Conservation (phyloP, 192 early-diverging fungal genomes). For the Hyaloraphidium curvatum region DNA sequence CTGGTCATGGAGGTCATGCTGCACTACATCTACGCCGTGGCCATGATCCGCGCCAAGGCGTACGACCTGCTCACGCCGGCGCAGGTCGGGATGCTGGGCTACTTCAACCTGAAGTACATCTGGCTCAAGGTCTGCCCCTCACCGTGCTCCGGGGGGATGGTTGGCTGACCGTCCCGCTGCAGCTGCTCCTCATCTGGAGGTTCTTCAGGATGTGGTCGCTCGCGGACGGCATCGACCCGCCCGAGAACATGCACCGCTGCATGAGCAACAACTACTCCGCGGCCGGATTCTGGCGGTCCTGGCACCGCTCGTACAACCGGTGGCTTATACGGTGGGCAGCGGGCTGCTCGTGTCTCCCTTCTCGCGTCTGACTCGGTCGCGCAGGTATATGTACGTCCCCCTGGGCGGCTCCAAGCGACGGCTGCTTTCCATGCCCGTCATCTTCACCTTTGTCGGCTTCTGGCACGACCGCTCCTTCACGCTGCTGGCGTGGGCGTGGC, state of each 20-base stretch:
- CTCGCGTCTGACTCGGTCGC: conserved; percentile 4
- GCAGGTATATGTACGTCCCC: conserved; percentile 72
- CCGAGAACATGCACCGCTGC: conserved; percentile 93
- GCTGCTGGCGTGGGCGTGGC: conserved; percentile 79
- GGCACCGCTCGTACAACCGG: conserved; percentile 85
- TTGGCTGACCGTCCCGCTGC: background rate
- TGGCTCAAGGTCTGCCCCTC: conserved; percentile 60
- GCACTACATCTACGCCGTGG: conserved; percentile 75
- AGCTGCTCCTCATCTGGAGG: conserved; percentile 87
- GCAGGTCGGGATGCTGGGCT: conserved; percentile 72
- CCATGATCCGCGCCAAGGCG: conserved; percentile 67
- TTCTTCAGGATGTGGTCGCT: conserved; percentile 94
- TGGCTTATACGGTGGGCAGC: conserved; percentile 60
- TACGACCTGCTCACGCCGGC: conserved; percentile 64
- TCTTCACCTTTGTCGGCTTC: conserved; percentile 92
- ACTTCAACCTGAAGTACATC: conserved; percentile 72
- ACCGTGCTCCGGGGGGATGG: background rate
- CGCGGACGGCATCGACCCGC: conserved; percentile 66
- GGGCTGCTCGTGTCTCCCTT: conserved; percentile 4
- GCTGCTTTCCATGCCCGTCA: conserved; percentile 56
- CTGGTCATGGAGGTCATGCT: conserved; percentile 76
- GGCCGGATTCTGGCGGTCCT: conserved; percentile 84
- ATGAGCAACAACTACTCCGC: conserved; percentile 92
- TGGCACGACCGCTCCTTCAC: conserved; percentile 74
- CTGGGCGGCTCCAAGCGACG: conserved; percentile 59